Evolutionary conservation across 495 filamentous ascomycete species (phyloP).

Genomic region (Penicillium daleae): DNA sequence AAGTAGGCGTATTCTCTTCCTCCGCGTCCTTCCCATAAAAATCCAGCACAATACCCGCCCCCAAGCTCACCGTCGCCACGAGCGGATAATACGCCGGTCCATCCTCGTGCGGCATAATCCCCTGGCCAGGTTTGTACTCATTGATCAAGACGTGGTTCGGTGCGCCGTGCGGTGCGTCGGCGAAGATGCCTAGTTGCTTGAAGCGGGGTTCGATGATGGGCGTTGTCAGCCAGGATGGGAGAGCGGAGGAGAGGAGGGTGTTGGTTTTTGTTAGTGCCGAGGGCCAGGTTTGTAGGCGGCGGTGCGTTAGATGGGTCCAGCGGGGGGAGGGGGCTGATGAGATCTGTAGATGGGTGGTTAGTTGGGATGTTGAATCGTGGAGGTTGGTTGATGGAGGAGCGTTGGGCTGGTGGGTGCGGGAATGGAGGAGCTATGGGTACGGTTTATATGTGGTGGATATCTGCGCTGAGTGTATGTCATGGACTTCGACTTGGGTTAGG

Average conservation of each 20-base stretch:
- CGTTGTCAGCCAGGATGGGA: slow-evolving; percentile 75
- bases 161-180: slow-evolving; percentile 66
- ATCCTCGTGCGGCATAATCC: slow-evolving; percentile 97
- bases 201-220: slow-evolving; percentile 72
- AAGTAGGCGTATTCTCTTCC: slow-evolving; percentile 41
- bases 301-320: slow-evolving; percentile 84
- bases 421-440: neutral
- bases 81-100: slow-evolving; percentile 83
- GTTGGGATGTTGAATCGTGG: slow-evolving; percentile 2
- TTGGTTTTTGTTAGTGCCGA: slow-evolving; percentile 73
- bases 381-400: neutral
- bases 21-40: slow-evolving; percentile 60
- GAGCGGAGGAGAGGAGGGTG: slow-evolving; percentile 71
- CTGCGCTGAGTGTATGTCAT: neutral
- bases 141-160: slow-evolving; percentile 96
- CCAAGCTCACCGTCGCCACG: slow-evolving; percentile 88
- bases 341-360: slow-evolving; percentile 34
- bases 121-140: slow-evolving; percentile 84
- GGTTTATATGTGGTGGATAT: neutral
- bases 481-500: neutral
- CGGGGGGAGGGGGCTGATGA: slow-evolving; percentile 66
- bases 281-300: slow-evolving; percentile 89
- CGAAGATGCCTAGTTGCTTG: slow-evolving; percentile 63
- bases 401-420: neutral
- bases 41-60: slow-evolving; percentile 76